phyloP scores from a whole-genome alignment of 805 yeast species.

The Ogataea ramenticola region DNA sequence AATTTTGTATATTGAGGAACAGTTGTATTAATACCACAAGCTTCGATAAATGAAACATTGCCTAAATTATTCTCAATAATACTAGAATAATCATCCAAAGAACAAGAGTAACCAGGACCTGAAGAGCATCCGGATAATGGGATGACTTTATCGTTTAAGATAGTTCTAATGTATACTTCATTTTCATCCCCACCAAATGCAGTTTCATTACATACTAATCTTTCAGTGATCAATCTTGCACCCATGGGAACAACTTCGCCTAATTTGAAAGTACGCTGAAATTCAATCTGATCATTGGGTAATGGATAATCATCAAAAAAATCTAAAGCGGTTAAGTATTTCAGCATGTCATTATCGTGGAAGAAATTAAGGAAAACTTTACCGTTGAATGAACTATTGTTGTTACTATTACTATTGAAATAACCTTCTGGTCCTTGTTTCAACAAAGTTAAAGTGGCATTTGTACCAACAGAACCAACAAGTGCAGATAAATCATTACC shows the following conservation, averaged over 20 bases:
- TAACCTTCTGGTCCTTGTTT: constrained; percentile 14
- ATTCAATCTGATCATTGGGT: constrained; percentile 39
- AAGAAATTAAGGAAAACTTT: constrained; percentile 62
- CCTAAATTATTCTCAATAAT: constrained; percentile 12
- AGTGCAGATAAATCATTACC: constrained; percentile 53
- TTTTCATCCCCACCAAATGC: constrained; percentile 3
- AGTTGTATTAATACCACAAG: constrained; percentile 11
- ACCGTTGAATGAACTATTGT: constrained; percentile 3
- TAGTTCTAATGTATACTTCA: constrained; percentile 35
- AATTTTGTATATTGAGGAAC: constrained; percentile 15
- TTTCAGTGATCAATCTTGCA: constrained; percentile 43
- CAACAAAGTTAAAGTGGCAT: constrained; percentile 26
- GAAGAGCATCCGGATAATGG: constrained; percentile 40
- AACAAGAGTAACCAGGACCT: constrained; percentile 51
- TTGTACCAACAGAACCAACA: constrained; percentile 56
- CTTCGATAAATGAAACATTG: constrained; percentile 4
- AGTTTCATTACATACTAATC: constrained; percentile 31
- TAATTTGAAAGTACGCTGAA: constrained; percentile 34
- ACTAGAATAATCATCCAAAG: constrained; percentile 25
- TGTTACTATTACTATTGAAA: background rate
- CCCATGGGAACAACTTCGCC: constrained; percentile 53
- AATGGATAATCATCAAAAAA: constrained; percentile 34
- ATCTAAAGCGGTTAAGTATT: constrained; percentile 60
- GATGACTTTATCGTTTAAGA: constrained; percentile 47
- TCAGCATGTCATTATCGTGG: constrained; percentile 64